Percentiles rank a stretch among this genome's conserved stretches.
These are phyloP conservation scores for Bothriochloa decipiens DNA, from an alignment of 176 grass and related monocot genomes.

Conservation along the genomic window DNA sequence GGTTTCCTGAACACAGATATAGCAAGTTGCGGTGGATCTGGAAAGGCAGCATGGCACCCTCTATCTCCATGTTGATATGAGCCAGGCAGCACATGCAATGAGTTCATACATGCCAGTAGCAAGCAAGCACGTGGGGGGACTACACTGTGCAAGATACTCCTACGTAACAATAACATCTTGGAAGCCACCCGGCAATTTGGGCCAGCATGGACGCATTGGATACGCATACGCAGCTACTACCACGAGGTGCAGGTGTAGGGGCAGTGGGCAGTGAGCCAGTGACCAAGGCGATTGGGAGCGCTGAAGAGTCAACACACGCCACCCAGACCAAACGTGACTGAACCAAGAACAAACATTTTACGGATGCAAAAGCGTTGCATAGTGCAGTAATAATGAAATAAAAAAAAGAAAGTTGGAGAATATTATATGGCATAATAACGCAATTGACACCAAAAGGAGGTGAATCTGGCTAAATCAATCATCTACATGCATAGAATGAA, in stretches of 20 bases:
- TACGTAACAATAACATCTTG: conserved; percentile 24
- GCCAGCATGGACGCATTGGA: conserved; percentile 22
- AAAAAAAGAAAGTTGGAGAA: not conserved
- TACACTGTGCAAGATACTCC: conserved; percentile 24
- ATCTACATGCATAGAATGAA: not conserved
- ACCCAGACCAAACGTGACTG: not conserved
- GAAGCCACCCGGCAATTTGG: conserved; percentile 41
- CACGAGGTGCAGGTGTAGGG: no score
- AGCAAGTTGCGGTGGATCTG: conserved; percentile 17
- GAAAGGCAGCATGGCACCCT: conserved; percentile 15
- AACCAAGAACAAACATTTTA: not conserved
- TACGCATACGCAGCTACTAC: no score
- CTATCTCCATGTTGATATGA: conserved; percentile 7
- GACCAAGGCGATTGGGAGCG: conserved; percentile 19
- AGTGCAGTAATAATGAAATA: not conserved
- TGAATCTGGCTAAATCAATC: not conserved
- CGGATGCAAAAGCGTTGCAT: not conserved
- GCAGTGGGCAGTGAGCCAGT: no score
- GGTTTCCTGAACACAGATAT: not conserved
- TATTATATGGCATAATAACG: no score
- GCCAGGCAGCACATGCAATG: conserved; percentile 39
- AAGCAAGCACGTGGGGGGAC: conserved; percentile 33
- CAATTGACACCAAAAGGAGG: not conserved
- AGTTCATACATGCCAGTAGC: conserved; percentile 26
- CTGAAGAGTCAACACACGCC: conserved; percentile 4